Evolutionary conservation across 2,329 filamentous ascomycete genomes (phyloP), one percentile per base, ranked within the genome.

Genomic region (Aspergillus quadricinctus): DNA sequence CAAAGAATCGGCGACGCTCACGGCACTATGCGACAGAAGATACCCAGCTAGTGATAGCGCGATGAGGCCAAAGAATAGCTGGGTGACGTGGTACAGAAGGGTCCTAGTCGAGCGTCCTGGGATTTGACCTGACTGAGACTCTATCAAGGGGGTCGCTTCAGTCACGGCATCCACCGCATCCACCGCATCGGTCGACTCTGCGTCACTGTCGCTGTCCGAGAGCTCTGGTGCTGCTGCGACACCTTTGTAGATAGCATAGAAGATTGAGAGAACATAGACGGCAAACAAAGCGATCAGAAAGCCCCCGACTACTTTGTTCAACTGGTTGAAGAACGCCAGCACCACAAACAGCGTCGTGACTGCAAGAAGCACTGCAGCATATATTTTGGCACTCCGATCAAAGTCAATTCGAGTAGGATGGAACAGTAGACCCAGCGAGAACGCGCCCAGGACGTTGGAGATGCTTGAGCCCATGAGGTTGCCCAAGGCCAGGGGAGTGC

Each of bases 391-490:
- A 56, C 77, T 81, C n/a, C 64, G 60, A 58, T 83, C 81, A 56
- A 82, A 83, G 1, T 56, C 49, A 10, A 74, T 64, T 1, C 57
- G 52, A 1, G 60, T 60, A 7, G 67, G 64, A 55, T 75, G 69
- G 61, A 76, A 80, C 3, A 83, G 62, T 1, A 83, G 70, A 4
- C 80, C 81, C 1, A 83, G 69, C 1, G 80, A 80, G 61, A 83
- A 83, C 11, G 81, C 81, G 17, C 81, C 81, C 2, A 83, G 72
- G 51, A 83, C 80, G 54, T 83, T 83, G 50, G 81, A 82, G 48
- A 83, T 80, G 37, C 75, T 72, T 19, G 79, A 80, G n/a, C 81
- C 81, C 57, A 83, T 64, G 50, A 83, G 73, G 57, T 83, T 84
- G n/a, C 80, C 81, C 0, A 83, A 62, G 9, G 81, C 81, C 7